Evolutionary conservation across 192 early-diverging fungal genomes (phyloP).

Genomic region (Ramicandelaber brevisporus): DNA sequence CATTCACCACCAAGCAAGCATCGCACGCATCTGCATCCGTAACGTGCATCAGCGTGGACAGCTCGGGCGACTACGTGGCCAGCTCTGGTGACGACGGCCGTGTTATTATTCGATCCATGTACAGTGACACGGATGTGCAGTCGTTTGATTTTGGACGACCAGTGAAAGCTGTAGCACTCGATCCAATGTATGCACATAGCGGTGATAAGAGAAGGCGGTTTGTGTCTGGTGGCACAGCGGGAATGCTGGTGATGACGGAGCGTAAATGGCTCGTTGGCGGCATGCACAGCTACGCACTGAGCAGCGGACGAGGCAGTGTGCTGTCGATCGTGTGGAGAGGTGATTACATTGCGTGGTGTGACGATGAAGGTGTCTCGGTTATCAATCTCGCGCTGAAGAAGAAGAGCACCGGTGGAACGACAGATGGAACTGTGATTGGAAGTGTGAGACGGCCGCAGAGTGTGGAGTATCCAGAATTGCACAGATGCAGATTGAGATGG

Average conservation of each 20-base stretch:
- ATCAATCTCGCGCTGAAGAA: too few relatives aligned
- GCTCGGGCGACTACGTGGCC: constrained; percentile 65
- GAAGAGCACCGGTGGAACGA: too few relatives aligned
- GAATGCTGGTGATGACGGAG: constrained; percentile 59
- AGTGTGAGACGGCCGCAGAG: too few relatives aligned
- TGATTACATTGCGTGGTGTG: constrained; percentile 80
- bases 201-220: constrained; percentile 50
- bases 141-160: constrained; percentile 67
- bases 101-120: constrained; percentile 66
- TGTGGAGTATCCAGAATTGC: constrained; percentile 66
- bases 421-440: too few relatives aligned
- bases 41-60: constrained; percentile 67
- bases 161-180: constrained; percentile 67
- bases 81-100: constrained; percentile 85
- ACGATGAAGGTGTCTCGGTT: constrained; percentile 66
- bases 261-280: constrained; percentile 71
- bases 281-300: constrained; percentile 46
- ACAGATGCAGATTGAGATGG: constrained; percentile 71
- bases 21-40: constrained; percentile 72
- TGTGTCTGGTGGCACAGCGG: constrained; percentile 76
- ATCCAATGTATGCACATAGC: constrained; percentile 61
- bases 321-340: constrained; percentile 64
- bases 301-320: constrained; percentile 75
- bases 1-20: too few relatives aligned
- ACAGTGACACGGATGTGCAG: constrained; percentile 34